phyloP scores from a whole-genome alignment of 2,329 filamentous ascomycete species.

The Trichoderma koningii region DNA sequence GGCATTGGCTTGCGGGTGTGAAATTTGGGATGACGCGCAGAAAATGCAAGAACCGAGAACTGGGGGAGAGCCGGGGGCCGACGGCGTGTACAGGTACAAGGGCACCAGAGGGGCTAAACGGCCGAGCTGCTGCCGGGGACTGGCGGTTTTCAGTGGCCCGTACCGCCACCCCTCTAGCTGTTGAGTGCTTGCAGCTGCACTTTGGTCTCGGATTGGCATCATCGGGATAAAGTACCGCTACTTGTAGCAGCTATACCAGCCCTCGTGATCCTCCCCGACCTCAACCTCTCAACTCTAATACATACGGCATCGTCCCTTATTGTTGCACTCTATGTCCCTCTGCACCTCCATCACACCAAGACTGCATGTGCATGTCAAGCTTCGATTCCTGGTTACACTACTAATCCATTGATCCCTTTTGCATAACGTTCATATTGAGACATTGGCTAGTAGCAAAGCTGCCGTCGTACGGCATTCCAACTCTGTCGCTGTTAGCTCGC shows the following conservation, averaged over 20 bases:
- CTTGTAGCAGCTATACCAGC: too few species aligned
- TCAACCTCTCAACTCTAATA: too few species aligned
- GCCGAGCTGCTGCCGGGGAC: not conserved
- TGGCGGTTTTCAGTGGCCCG: not conserved
- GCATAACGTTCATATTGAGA: not conserved
- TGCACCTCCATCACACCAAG: too few species aligned
- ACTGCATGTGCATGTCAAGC: too few species aligned
- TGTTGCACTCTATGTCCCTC: too few species aligned
- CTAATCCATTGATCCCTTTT: not conserved
- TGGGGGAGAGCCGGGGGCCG: too few species aligned
- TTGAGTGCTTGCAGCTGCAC: not conserved
- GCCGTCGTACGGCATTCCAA: not conserved
- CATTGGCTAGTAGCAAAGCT: not conserved
- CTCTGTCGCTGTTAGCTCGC: conserved; percentile 13
- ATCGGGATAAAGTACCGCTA: too few species aligned
- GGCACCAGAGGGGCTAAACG: not conserved
- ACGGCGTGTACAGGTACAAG: not conserved
- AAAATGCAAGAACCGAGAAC: not conserved
- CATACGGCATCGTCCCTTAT: too few species aligned
- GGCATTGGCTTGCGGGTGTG: conserved; percentile 24
- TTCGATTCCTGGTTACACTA: not conserved
- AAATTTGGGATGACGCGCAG: conserved; percentile 26
- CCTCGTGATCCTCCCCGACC: too few species aligned
- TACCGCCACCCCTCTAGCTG: conserved; percentile 18
- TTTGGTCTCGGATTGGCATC: not conserved